phyloP scores from a whole-genome alignment of 768 basidiomycete species.

The Auricularia sp. region DNA sequence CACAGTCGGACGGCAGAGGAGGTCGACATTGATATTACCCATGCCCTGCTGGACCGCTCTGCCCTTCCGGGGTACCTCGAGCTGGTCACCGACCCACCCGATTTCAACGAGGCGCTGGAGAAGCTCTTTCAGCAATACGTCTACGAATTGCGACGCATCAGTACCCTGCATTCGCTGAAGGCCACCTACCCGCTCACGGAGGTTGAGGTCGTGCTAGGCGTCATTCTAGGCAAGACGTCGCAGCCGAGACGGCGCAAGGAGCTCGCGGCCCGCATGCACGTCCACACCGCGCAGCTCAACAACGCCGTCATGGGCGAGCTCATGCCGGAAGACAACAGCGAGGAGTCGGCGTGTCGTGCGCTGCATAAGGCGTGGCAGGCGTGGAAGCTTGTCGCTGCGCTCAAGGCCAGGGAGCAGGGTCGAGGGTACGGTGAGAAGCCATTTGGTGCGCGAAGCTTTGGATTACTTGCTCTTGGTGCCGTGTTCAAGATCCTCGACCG shows the following conservation, averaged over 20 bases:
- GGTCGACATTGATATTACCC: not conserved
- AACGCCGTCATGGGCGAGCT: constrained; percentile 36
- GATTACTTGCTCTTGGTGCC: not conserved
- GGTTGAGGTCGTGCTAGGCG: constrained; percentile 65
- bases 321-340: not conserved
- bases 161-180: constrained; percentile 54
- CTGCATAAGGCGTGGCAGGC: not conserved
- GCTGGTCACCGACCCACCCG: constrained; percentile 17
- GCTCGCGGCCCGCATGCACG: constrained; percentile 51
- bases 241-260: constrained; percentile 51
- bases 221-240: constrained; percentile 60
- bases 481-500: not conserved
- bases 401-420: not conserved
- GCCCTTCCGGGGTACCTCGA: not conserved
- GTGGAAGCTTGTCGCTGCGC: not conserved
- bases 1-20: constrained; percentile 2
- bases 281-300: constrained; percentile 45
- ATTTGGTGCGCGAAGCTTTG: not conserved
- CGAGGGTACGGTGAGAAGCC: not conserved
- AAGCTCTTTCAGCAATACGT: constrained; percentile 42
- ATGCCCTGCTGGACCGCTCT: not conserved
- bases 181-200: constrained; percentile 50
- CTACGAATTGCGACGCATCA: constrained; percentile 62
- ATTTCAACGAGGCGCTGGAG: constrained; percentile 23
- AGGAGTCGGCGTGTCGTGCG: not conserved